Evolutionary conservation across 177 flowering plant species (phyloP), one percentile per base, ranked within the genome.

Genomic region (Vitis hybrid): DNA sequence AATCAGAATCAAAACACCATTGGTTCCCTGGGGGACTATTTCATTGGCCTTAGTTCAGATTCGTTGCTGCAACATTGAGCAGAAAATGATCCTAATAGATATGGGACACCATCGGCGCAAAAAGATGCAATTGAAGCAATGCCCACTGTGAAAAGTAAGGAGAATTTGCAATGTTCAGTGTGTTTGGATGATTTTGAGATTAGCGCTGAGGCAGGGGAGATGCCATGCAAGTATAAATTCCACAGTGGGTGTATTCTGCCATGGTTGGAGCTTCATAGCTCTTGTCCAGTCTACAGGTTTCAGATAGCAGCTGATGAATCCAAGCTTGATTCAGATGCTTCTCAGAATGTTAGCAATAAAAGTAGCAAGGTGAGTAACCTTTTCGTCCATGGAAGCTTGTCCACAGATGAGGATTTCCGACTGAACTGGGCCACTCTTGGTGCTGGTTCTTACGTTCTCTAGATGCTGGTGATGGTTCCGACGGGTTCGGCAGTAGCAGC

Each of bases 261-360:
- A 18, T 18, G 19, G 19, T 18, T 18, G 19, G 89, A 90, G 65
- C 89, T 91, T 72, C 98, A 93, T 70, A 86, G 98, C 68, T 89
- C 98, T 8, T 93, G 96, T 56, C 97, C 97, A 9, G 87, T 93
- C 60, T 93, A 97, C 73, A 84, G 98, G 80, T 81, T 65, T 82
- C 95, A 89, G 72, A 66, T 93, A 63, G 97, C 97, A 7, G 69
- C 81, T 1, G 91, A 87, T 62, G 95, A 83, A 68, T 70, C 87
- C 17, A 90, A 88, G 70, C 70, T 34, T 60, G 85, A 82, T 32
- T 51, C 76, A n/a, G 80, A 77, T 56, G 79, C 68, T 48, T 67
- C 81, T 56, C 66, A 79, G 15, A 78, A 66, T 64, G 1, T 32
- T 32, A 58, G 56, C 55, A 73, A 60, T 62, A 70, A 40, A 54